A percentile compares a stretch with the other conserved stretches of the same genome.
Conservation (phyloP, 495 filamentous ascomycete genomes). For the Aspergillus incahuasiensis region DNA sequence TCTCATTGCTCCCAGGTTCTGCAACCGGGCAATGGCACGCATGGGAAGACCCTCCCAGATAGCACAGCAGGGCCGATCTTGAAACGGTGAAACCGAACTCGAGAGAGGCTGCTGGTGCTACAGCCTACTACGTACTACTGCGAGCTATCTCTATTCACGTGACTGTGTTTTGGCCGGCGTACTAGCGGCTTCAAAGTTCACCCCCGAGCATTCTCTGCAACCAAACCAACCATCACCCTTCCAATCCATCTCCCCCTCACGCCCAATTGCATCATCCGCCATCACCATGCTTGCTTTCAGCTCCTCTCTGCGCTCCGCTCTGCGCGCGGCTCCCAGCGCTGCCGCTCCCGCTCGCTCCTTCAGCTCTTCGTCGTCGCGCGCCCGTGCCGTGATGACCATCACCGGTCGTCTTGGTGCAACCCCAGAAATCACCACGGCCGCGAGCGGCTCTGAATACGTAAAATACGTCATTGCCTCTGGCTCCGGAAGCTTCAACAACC, state of each 20-base stretch:
- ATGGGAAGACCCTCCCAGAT: not conserved
- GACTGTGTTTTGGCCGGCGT: not conserved
- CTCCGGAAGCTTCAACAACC: constrained; percentile 54
- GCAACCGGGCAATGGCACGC: not conserved
- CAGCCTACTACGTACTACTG: too few species aligned
- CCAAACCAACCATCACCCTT: not conserved
- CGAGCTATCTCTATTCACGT: not conserved
- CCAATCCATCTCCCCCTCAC: not conserved
- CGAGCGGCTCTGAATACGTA: constrained; percentile 62
- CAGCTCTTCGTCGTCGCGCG: constrained; percentile 44
- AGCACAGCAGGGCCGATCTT: not conserved
- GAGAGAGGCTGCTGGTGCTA: not conserved
- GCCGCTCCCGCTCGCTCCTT: constrained; percentile 53
- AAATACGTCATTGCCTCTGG: constrained; percentile 61
- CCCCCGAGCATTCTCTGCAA: not conserved
- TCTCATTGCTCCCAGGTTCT: not conserved
- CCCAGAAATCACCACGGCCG: constrained; percentile 64
- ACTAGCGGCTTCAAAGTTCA: not conserved
- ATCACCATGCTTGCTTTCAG: constrained; percentile 48
- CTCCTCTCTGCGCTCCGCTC: constrained; percentile 29
- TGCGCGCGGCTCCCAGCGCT: constrained; percentile 27
- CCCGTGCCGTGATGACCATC: constrained; percentile 60
- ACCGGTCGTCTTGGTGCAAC: constrained; percentile 67
- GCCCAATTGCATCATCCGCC: constrained; percentile 20
- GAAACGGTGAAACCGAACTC: not conserved